phyloP scores from a whole-genome alignment of 1,284 basidiomycete genomes.

The Trametes pubescens region DNA sequence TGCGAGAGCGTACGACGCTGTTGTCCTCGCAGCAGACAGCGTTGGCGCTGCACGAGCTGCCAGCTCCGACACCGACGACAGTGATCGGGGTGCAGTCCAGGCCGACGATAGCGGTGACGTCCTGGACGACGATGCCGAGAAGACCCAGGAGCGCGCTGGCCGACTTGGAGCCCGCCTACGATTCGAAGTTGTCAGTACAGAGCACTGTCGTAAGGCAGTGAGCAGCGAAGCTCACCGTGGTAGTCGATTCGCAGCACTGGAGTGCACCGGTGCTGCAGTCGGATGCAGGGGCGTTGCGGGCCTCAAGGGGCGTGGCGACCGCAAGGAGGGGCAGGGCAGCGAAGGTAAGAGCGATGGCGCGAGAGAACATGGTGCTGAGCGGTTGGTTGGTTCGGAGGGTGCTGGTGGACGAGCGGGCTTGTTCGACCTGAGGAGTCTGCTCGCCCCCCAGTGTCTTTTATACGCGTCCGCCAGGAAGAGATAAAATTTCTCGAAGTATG shows the following conservation, averaged over 20 bases:
- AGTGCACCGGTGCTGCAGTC: slow-evolving; percentile 37
- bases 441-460: not conserved
- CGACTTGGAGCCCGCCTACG: slow-evolving; percentile 23
- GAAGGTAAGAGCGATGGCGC: slow-evolving; percentile 18
- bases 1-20: slow-evolving; percentile 17
- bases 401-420: slow-evolving; percentile 12
- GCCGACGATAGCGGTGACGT: slow-evolving; percentile 38
- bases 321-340: slow-evolving; percentile 31
- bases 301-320: slow-evolving; percentile 32
- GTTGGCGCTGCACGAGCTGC: slow-evolving; percentile 28
- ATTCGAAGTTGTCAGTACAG: not conserved
- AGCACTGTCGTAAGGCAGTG: too few relatives aligned
- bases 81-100: slow-evolving; percentile 41
- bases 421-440: slow-evolving; percentile 17
- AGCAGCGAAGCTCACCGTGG: slow-evolving; percentile 2
- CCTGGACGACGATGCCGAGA: slow-evolving; percentile 37
- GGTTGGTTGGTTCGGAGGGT: not conserved
- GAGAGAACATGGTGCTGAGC: slow-evolving; percentile 25
- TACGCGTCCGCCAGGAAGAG: not conserved
- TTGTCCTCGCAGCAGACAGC: slow-evolving; percentile 36
- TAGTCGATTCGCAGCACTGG: slow-evolving; percentile 38
- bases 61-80: slow-evolving; percentile 36
- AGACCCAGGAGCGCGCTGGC: slow-evolving; percentile 26
- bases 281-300: slow-evolving; percentile 6
- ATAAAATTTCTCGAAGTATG: not conserved